These are phyloP conservation scores for Salix brachista DNA, from an alignment of 345 rosid genomes.

Conservation along the genomic window DNA sequence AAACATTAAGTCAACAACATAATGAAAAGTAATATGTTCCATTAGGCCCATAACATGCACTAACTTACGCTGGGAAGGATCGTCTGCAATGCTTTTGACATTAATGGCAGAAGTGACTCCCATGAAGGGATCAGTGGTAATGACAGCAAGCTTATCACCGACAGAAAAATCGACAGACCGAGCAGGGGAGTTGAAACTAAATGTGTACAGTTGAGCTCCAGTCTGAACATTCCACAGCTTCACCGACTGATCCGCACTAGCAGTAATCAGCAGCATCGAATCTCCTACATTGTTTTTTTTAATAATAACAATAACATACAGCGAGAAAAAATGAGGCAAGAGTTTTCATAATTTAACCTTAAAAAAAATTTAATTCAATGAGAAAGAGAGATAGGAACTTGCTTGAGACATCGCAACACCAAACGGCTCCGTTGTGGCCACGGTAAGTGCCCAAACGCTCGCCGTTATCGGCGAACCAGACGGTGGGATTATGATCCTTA, in stretches of 20 bases:
- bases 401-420: slow-evolving; percentile 92
- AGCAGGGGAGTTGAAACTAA: slow-evolving; percentile 78
- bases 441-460: slow-evolving; percentile 93
- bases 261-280: slow-evolving; percentile 66
- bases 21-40: neutral
- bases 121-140: slow-evolving; percentile 94
- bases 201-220: slow-evolving; percentile 57
- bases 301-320: neutral
- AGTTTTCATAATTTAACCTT: neutral
- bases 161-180: slow-evolving; percentile 79
- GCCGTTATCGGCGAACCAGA: slow-evolving; percentile 96
- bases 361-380: neutral
- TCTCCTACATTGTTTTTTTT: slow-evolving; percentile 42
- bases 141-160: slow-evolving; percentile 85
- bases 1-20: neutral
- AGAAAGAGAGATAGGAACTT: slow-evolving; percentile 4
- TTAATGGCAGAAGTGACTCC: slow-evolving; percentile 79
- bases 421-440: slow-evolving; percentile 97
- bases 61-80: slow-evolving; percentile 65
- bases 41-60: neutral
- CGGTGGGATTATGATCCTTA: slow-evolving; percentile 86
- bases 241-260: slow-evolving; percentile 89
- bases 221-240: slow-evolving; percentile 86
- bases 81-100: slow-evolving; percentile 67
- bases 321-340: neutral